phyloP scores from a whole-genome alignment of 1,284 basidiomycete genomes.

The Salmacisia buchloeana region DNA sequence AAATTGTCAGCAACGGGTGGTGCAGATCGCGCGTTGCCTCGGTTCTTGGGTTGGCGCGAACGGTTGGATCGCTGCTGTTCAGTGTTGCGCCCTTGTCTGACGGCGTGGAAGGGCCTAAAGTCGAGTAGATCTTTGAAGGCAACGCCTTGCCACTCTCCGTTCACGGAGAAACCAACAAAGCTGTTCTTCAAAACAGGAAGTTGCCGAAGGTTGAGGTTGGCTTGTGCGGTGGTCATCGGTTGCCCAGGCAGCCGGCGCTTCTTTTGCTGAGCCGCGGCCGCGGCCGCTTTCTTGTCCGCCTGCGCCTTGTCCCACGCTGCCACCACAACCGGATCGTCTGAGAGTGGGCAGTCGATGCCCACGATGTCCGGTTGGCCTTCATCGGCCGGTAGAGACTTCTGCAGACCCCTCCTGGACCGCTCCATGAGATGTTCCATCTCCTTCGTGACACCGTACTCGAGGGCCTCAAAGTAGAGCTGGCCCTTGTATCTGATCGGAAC shows the following conservation, averaged over 20 bases:
- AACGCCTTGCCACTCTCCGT: slow-evolving; percentile 76
- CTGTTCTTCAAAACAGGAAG: slow-evolving; percentile 69
- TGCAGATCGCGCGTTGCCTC: neutral
- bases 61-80: slow-evolving; percentile 54
- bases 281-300: slow-evolving; percentile 18
- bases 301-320: slow-evolving; percentile 4
- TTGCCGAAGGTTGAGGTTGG: slow-evolving; percentile 56
- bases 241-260: slow-evolving; percentile 16
- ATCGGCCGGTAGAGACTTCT: slow-evolving; percentile 11
- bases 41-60: slow-evolving; percentile 62
- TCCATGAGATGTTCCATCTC: slow-evolving; percentile 72
- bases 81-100: slow-evolving; percentile 54
- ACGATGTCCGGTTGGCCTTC: slow-evolving; percentile 5
- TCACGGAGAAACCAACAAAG: slow-evolving; percentile 81
- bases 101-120: slow-evolving; percentile 66
- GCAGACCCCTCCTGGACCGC: slow-evolving; percentile 39
- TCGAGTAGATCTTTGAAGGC: slow-evolving; percentile 88
- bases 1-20: neutral
- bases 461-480: slow-evolving; percentile 90
- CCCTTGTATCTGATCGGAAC: slow-evolving; percentile 83
- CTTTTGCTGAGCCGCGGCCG: slow-evolving; percentile 17
- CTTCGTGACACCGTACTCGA: slow-evolving; percentile 83
- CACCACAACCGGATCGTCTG: neutral
- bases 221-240: slow-evolving; percentile 13
- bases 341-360: slow-evolving; percentile 8